Conservation (phyloP, 768 basidiomycete genomes). For the Phanerochaete sordida region DNA sequence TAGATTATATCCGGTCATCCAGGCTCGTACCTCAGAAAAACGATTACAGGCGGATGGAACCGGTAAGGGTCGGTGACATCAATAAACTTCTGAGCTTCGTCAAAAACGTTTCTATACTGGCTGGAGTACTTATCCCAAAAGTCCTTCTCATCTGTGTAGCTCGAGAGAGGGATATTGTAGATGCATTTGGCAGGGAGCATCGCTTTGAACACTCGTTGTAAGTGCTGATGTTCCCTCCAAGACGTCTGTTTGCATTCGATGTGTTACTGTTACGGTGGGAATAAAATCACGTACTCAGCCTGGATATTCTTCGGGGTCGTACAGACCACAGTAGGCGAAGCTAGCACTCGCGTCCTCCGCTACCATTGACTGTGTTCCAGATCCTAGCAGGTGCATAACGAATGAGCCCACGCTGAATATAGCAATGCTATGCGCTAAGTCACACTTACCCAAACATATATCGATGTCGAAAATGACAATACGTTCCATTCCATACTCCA, state of each 20-base stretch:
- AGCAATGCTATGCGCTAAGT: slow-evolving; percentile 12
- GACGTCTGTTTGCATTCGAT: slow-evolving; percentile 12
- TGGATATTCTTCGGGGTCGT: slow-evolving; percentile 88
- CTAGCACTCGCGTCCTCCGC: slow-evolving; percentile 41
- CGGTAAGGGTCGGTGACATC: slow-evolving; percentile 59
- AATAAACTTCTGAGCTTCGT: slow-evolving; percentile 69
- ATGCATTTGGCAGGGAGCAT: slow-evolving; percentile 83
- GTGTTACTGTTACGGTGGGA: not conserved
- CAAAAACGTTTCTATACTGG: slow-evolving; percentile 57
- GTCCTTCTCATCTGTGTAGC: slow-evolving; percentile 64
- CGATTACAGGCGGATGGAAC: slow-evolving; percentile 67
- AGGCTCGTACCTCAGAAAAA: slow-evolving; percentile 74
- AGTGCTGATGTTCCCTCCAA: slow-evolving; percentile 77
- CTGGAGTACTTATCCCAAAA: slow-evolving; percentile 74
- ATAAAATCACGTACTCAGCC: slow-evolving; percentile 62
- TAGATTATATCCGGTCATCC: too few species aligned
- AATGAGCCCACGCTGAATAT: not conserved
- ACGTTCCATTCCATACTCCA: slow-evolving; percentile 66
- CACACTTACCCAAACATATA: slow-evolving; percentile 84
- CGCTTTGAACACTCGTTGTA: slow-evolving; percentile 83
- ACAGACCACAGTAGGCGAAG: slow-evolving; percentile 85
- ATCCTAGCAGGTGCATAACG: slow-evolving; percentile 44
- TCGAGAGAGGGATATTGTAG: slow-evolving; percentile 78
- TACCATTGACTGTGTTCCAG: slow-evolving; percentile 88
- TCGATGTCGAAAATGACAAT: slow-evolving; percentile 90